Evolutionary conservation across 306 rosid genomes (phyloP), one percentile per base, ranked within the genome.

Genomic region (Castanopsis chinensis): DNA sequence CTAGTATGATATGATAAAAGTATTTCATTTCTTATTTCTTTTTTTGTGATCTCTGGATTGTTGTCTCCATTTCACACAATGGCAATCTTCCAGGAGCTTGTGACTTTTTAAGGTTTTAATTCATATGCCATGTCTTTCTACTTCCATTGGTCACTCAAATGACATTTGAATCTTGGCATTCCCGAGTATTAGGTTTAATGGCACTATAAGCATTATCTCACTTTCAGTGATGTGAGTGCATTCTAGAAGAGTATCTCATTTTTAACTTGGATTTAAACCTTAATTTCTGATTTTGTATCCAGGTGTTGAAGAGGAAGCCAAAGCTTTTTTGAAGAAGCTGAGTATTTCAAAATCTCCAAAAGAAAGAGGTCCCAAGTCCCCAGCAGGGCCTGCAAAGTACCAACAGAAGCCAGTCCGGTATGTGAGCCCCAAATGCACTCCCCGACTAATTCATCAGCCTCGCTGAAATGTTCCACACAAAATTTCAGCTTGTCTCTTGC

Each of bases 401-500:
- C 77, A 41, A 41, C 84, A 82, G 77, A 90, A 88, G 85, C 82
- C 94, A 69, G 73, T 85, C 61, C 84, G 84, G 74, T 33, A 69
- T 51, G 83, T 80, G 75, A 86, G 86, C 75, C 60, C 86, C 3
- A 88, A 79, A 72, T 54, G 72, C 43, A 51, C 83, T 28, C 85
- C 89, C 30, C 86, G 65, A 57, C 51, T 84, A 59, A 90, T 90
- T 73, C 87, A 88, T 32, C 92, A 90, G 78, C 94, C 94, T 75
- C 94, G 87, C 67, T 86, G 77, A 86, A 78, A 57, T 23, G 54
- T 23, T 51, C 53, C 19, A 28, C 15, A 25, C 10, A 19, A 21
- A 59, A 6, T 45, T 5, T 63, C 65, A 59, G 32, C 30, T 23
- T 28, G 14, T 25, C 52, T 11, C 27, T 27, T 51, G 45, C 61